Base-by-base conservation (phyloP, 768 basidiomycete genomes). In the Rhodotorula toruloides region DNA sequence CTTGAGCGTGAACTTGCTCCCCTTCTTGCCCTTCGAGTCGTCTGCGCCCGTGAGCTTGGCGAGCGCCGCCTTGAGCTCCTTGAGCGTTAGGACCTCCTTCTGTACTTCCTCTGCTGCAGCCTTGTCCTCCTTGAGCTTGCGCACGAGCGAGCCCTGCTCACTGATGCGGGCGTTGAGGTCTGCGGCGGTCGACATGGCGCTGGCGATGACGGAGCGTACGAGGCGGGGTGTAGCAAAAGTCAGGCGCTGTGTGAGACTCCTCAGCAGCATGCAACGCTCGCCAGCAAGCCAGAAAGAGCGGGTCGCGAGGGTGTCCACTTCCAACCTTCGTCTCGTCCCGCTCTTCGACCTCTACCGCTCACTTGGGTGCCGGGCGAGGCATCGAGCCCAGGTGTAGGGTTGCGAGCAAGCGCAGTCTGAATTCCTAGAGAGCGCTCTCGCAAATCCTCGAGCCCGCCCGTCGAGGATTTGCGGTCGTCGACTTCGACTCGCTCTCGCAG, bases 1-100 rank as follows among this genome's bases (percentile, higher is more conserved):
- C 80, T 99, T 99, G 72, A 99, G 82, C 62, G 88, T 75, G 68
- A 97, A 74, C 70, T 75, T 53, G 84, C 29, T 54, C 10, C 49
- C 56, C 70, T 76, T 73, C 65, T 73, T 70, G 32, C 66, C 61
- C 3, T 3, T 50, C 3, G 19, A 17, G 22, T 78, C 81, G 14
- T 79, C 81, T 48, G 80, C 82, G 52, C 77, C 79, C 57, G 53
- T 56, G 57, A 61, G 54, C 59, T 73, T 80, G 80, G 55, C 80
- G 78, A 46, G 79, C 77, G 46, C 77, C 74, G 68, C 65, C 63
- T 76, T 79, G 34, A 77, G 70, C 10, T 37, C 50, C 61, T 65
- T 63, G 55, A 73, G 66, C 40, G 59, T n/a, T 4, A 43, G 57
- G 43, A 67, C 54, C 25, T 47, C 53, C 19, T 44, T 21, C n/a